These are phyloP conservation scores for Coprinopsis marcescibilis DNA, from an alignment of 768 basidiomycete genomes.

Conservation along the genomic window DNA sequence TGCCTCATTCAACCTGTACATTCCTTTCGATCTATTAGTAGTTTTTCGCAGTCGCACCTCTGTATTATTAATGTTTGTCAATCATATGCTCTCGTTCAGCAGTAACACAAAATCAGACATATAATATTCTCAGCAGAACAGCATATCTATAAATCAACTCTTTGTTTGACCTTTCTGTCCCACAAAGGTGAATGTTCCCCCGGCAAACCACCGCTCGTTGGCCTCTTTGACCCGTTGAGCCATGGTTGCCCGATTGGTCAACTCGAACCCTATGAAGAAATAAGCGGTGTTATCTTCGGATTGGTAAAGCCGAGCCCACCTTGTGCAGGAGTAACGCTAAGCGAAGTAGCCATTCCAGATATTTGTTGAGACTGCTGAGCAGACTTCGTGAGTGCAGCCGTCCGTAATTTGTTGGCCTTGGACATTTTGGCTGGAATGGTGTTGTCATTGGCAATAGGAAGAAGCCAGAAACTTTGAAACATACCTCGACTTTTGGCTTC, in stretches of 20 bases:
- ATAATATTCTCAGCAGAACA: no score
- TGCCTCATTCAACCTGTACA: background rate
- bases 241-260: constrained; percentile 86
- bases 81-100: background rate
- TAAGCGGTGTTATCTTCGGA: constrained; percentile 10
- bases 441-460: background rate
- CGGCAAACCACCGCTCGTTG: constrained; percentile 94
- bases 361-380: constrained; percentile 55
- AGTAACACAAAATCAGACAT: no score
- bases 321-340: constrained; percentile 95
- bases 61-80: constrained; percentile 19
- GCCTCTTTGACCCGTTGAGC: constrained; percentile 90
- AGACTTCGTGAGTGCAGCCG: constrained; percentile 74
- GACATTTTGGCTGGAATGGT: constrained; percentile 79
- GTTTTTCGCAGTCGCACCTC: background rate
- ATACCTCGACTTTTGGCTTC: constrained; percentile 89
- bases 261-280: constrained; percentile 68
- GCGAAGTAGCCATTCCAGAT: constrained; percentile 85
- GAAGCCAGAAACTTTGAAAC: constrained; percentile 24
- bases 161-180: constrained; percentile 43
- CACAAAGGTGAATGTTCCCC: constrained; percentile 76
- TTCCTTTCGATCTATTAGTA: constrained; percentile 1
- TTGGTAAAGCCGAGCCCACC: constrained; percentile 38
- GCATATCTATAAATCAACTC: background rate
- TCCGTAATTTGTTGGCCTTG: constrained; percentile 88